A percentile compares a stretch with the other conserved stretches of the same genome.
phyloP scores from a whole-genome alignment of 257 asterid species.

The Przewalskia tangutica region DNA sequence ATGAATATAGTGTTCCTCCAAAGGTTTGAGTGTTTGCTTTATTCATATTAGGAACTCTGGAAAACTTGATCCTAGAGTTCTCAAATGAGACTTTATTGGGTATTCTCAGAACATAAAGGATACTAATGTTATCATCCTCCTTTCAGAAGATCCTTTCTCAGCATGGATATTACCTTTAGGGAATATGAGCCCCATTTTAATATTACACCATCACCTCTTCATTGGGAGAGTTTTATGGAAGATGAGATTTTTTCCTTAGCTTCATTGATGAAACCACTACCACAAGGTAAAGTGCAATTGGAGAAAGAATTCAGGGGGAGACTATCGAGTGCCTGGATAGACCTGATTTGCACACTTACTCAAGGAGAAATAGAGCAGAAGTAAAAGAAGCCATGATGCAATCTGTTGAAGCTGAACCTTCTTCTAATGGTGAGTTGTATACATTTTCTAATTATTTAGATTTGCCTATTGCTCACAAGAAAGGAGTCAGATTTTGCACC shows the following conservation, averaged over 20 bases:
- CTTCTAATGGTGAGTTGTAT: background rate
- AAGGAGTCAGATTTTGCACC: background rate
- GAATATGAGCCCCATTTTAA: background rate
- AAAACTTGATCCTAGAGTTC: background rate
- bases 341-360: no score
- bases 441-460: background rate
- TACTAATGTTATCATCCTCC: background rate
- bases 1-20: background rate
- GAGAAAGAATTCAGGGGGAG: background rate
- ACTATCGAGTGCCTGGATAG: background rate
- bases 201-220: background rate
- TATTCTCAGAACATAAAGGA: background rate
- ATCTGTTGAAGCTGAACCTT: background rate
- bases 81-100: background rate
- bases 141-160: background rate
- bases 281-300: background rate
- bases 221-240: background rate
- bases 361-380: background rate
- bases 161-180: background rate
- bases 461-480: background rate
- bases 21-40: background rate
- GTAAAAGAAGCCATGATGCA: background rate
- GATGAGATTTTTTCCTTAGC: background rate
- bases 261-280: background rate
- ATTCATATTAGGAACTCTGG: background rate